Evolutionary conservation across 768 basidiomycete genomes (phyloP), one percentile per base, ranked within the genome.

Genomic region (Phylloporus scabripes): DNA sequence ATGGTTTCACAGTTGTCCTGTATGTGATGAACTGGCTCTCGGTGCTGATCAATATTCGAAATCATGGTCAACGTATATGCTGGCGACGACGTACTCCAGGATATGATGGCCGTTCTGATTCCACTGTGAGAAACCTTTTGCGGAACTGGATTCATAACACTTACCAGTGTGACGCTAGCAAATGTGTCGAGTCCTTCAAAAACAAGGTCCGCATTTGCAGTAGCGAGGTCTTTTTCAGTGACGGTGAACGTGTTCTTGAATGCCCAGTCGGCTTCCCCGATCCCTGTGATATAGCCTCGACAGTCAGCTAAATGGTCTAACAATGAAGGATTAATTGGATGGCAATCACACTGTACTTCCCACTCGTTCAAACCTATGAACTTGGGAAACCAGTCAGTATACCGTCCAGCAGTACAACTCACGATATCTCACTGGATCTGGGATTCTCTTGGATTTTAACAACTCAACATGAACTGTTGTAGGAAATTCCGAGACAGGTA

Each of bases 101-200:
- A 95, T 77, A n/a, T 75, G 72, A 23, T 73, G 51, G 5, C 80
- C 88, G 53, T 97, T 93, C 90, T 93, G 9, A 45, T 21, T 21
- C 36, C n/a, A 24, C 36, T 9, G 23, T 59, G 41, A 52, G 46
- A 40, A 7, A 24, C 5, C 21, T 15, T n/a, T 39, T 36, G 4
- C n/a, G 1, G 12, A 26, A 37, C 7, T 11, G 37, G 24, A 21
- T 18, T 23, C 5, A 32, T 23, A 47, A 21, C 17, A 43, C 53
- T 66, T 56, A 87, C 91, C 51, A 95, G 66, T 28, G 67, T 66
- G 36, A 93, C 75, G n/a, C 71, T 73, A 2, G 86, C 82, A 62
- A 92, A 95, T 0, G 93, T 96, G 61, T 97, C 94, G 17, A 97
- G 68, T 15, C 94, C 94, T 10, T 95, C 92, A 52, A 95, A 92